A percentile compares a stretch with the other conserved stretches of the same genome.
Conservation (phyloP, 2,329 filamentous ascomycete species). For the Arthrobotrys iridis region DNA sequence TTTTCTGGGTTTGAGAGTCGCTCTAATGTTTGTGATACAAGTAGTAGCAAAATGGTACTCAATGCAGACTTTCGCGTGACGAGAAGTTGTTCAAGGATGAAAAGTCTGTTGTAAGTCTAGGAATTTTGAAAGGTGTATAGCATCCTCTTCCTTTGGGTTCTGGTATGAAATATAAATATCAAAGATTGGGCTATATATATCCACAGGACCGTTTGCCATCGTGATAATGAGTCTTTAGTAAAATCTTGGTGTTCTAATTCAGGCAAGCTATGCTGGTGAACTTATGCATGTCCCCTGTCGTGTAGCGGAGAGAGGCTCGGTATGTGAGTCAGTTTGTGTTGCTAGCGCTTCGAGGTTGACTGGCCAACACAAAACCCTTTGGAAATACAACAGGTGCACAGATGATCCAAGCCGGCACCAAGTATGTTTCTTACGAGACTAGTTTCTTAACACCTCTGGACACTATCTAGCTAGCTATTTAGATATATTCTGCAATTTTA, state of each 20-base stretch:
- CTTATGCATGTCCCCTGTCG: conserved; percentile 16
- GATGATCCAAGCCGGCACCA: not conserved
- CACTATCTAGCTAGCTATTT: too few relatives aligned
- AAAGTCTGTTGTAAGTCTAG: not conserved
- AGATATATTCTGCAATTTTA: too few relatives aligned
- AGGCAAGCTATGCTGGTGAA: not conserved
- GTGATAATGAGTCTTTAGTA: conserved; percentile 36
- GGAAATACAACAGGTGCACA: conserved; percentile 16
- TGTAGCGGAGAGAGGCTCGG: not conserved
- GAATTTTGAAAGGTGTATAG: not conserved
- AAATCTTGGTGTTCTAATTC: not conserved
- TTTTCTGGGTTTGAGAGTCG: too few relatives aligned
- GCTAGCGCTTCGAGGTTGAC: conserved; percentile 1
- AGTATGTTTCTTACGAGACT: too few relatives aligned
- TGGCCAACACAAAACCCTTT: conserved; percentile 3
- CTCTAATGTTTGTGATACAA: not conserved
- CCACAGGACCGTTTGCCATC: conserved; percentile 12
- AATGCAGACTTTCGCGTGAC: not conserved
- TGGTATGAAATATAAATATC: not conserved
- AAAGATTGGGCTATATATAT: not conserved
- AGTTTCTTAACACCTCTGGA: too few relatives aligned
- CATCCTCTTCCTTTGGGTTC: not conserved
- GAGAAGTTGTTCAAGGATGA: not conserved
- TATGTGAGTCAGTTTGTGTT: conserved; percentile 42
- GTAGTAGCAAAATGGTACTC: not conserved